A percentile compares a stretch with the other conserved stretches of the same genome.
Conservation (phyloP, 2,329 filamentous ascomycete genomes). For the Cladosporium sp. region DNA sequence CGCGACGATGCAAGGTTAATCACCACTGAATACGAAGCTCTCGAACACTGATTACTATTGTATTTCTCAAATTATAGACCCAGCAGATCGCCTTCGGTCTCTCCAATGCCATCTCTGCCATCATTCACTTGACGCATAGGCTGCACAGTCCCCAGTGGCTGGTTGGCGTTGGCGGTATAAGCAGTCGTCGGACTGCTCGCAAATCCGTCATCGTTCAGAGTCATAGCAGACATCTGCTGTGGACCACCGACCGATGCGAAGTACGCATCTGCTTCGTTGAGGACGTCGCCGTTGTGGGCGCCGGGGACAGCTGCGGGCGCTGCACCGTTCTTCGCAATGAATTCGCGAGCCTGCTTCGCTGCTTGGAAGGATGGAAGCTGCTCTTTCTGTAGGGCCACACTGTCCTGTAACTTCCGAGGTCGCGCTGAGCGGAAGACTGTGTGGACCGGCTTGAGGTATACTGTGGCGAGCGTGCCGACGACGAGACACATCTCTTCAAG, state of each 20-base stretch:
- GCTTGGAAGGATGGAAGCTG: constrained; percentile 56
- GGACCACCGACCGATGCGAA: constrained; percentile 69
- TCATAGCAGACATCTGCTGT: constrained; percentile 69
- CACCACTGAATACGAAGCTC: not conserved
- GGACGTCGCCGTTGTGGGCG: constrained; percentile 22
- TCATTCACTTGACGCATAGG: constrained; percentile 59
- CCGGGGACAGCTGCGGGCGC: constrained; percentile 46
- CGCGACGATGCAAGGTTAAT: not conserved
- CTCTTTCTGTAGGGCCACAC: constrained; percentile 77
- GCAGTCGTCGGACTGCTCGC: constrained; percentile 24
- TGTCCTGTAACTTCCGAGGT: constrained; percentile 72
- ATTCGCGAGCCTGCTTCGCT: constrained; percentile 24
- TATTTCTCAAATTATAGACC: constrained; percentile 26
- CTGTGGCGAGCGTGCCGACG: constrained; percentile 91
- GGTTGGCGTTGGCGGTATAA: constrained; percentile 76
- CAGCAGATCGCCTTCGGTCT: constrained; percentile 34
- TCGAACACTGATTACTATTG: not conserved
- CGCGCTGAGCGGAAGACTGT: constrained; percentile 91
- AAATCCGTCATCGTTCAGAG: constrained; percentile 59
- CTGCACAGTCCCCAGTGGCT: constrained; percentile 70
- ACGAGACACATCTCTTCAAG: constrained; percentile 97
- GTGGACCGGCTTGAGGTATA: constrained; percentile 96
- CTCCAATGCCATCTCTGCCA: constrained; percentile 11
- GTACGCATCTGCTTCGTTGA: constrained; percentile 83
- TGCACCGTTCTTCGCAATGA: constrained; percentile 32